A percentile compares a stretch with the other conserved stretches of the same genome.
Conservation (phyloP, 495 filamentous ascomycete species). For the Lepraria neglecta region DNA sequence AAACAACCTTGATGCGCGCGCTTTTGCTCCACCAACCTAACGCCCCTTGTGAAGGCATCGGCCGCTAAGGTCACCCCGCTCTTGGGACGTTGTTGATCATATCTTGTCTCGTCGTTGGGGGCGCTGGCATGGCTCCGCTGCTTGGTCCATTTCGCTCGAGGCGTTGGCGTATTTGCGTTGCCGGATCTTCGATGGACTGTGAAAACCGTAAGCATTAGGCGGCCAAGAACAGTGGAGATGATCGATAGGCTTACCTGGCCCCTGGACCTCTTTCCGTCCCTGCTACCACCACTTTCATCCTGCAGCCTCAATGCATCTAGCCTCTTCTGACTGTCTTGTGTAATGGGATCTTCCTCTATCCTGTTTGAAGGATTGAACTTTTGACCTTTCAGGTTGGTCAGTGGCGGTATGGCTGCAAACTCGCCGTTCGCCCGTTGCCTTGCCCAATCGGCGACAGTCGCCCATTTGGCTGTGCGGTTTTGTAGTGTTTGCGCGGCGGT, state of each 20-base stretch:
- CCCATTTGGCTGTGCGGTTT: constrained; percentile 76
- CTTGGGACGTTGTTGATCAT: constrained; percentile 26
- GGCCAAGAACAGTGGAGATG: background rate
- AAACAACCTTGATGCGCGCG: background rate
- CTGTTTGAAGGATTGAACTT: constrained; percentile 49
- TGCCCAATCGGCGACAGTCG: constrained; percentile 72
- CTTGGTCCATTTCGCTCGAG: constrained; percentile 23
- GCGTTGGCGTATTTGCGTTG: constrained; percentile 25
- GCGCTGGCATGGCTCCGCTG: constrained; percentile 20
- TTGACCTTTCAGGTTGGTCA: constrained; percentile 33
- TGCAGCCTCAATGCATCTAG: constrained; percentile 79
- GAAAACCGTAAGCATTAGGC: background rate
- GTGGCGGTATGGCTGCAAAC: constrained; percentile 34
- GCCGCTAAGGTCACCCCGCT: constrained; percentile 16
- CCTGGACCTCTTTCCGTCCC: constrained; percentile 43
- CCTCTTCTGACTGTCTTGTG: constrained; percentile 76
- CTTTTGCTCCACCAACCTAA: background rate
- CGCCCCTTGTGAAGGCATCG: too few relatives aligned
- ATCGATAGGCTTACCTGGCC: constrained; percentile 36
- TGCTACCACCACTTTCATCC: constrained; percentile 52
- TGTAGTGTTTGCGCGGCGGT: constrained; percentile 72
- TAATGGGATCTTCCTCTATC: constrained; percentile 65
- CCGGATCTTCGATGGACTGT: constrained; percentile 23
- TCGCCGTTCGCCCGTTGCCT: constrained; percentile 55
- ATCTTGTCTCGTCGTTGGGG: constrained; percentile 24